A percentile compares a stretch with the other conserved stretches of the same genome.
These are phyloP conservation scores for Aphanomyces invadans DNA, from an alignment of 352 stramenopile species.

Conservation along the genomic window DNA sequence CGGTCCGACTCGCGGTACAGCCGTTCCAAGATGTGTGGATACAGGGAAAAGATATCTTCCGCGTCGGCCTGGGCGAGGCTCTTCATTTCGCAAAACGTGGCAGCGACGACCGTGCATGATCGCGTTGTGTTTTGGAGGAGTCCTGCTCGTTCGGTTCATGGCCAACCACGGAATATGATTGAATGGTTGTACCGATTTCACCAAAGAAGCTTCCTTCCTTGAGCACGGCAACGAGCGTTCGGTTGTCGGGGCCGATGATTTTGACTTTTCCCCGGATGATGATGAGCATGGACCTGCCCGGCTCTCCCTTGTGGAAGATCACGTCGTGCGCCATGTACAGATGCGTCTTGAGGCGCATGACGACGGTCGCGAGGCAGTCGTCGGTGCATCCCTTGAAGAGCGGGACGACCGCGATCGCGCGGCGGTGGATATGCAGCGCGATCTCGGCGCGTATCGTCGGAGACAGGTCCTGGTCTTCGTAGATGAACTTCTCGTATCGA, in stretches of 20 bases:
- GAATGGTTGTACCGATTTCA: conserved; percentile 34
- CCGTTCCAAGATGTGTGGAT: conserved; percentile 49
- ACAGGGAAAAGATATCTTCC: conserved; percentile 51
- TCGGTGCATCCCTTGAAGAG: conserved; percentile 54
- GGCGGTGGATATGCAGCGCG: conserved; percentile 52
- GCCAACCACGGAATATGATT: too few relatives aligned
- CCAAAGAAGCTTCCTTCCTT: conserved; percentile 60
- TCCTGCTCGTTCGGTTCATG: too few relatives aligned
- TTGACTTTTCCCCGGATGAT: conserved; percentile 57
- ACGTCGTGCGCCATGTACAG: conserved; percentile 54
- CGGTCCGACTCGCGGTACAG: conserved; percentile 52
- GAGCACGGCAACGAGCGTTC: conserved; percentile 41
- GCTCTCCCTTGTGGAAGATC: conserved; percentile 51
- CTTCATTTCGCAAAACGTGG: conserved; percentile 58
- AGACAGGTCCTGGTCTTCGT: conserved; percentile 56
- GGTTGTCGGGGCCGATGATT: conserved; percentile 48
- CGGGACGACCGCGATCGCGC: conserved; percentile 42
- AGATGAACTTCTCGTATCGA: conserved; percentile 59
- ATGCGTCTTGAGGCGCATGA: conserved; percentile 51
- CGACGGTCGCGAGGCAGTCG: conserved; percentile 42
- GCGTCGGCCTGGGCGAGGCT: conserved; percentile 39
- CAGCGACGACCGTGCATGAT: conserved; percentile 45
- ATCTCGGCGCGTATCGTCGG: conserved; percentile 47
- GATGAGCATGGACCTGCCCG: conserved; percentile 53
- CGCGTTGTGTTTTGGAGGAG: conserved; percentile 48